phyloP scores from a whole-genome alignment of 2,329 filamentous ascomycete species.

The Neophaeococcomyces aloes region DNA sequence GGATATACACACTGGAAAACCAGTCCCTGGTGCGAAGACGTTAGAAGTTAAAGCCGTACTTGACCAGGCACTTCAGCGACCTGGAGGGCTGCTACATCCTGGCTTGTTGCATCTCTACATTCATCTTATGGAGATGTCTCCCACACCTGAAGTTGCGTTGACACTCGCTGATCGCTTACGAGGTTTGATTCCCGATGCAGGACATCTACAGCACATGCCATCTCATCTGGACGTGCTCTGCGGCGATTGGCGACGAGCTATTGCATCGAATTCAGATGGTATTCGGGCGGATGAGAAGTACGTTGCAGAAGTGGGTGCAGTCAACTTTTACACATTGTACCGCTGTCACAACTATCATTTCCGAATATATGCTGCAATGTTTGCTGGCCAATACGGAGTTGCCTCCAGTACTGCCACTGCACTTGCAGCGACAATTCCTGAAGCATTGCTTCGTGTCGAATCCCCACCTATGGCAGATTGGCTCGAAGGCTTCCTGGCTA shows the following conservation, averaged over 20 bases:
- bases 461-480: conserved; percentile 70
- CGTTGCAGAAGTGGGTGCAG: conserved; percentile 46
- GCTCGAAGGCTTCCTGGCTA: conserved; percentile 59
- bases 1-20: conserved; percentile 49
- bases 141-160: conserved; percentile 52
- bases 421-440: conserved; percentile 54
- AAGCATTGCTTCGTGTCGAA: conserved; percentile 51
- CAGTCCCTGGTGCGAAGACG: conserved; percentile 45
- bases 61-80: conserved; percentile 45
- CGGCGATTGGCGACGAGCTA: conserved; percentile 58
- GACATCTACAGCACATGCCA: conserved; percentile 67
- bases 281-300: conserved; percentile 59
- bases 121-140: conserved; percentile 68
- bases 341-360: conserved; percentile 66
- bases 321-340: conserved; percentile 70
- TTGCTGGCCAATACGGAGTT: conserved; percentile 53
- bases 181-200: conserved; percentile 55
- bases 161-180: conserved; percentile 52
- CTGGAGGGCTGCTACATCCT: conserved; percentile 48
- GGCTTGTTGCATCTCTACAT: conserved; percentile 67
- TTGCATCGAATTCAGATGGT: conserved; percentile 56
- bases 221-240: conserved; percentile 64
- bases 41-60: conserved; percentile 49
- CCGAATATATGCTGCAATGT: conserved; percentile 67
- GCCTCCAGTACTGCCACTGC: conserved; percentile 50